These are phyloP conservation scores for Saccharomyces pastorianus DNA, from an alignment of 1,139 yeast species.

Conservation along the genomic window DNA sequence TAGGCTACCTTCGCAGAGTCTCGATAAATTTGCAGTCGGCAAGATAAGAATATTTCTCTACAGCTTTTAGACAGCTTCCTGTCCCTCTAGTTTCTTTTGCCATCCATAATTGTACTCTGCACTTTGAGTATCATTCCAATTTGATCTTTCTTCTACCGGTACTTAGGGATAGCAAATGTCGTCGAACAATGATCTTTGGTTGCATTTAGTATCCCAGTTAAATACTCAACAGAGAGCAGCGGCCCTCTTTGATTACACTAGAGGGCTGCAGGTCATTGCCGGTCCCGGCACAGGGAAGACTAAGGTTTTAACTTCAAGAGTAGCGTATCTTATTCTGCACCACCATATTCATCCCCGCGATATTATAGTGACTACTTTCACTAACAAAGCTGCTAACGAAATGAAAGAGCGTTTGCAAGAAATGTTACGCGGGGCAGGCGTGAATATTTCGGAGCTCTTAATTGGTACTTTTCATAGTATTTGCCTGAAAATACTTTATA, in stretches of 20 bases:
- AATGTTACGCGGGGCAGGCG: constrained; percentile 38
- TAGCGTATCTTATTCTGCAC: constrained; percentile 54
- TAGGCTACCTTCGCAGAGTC: background rate
- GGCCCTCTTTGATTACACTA: constrained; percentile 43
- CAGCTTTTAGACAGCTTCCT: background rate
- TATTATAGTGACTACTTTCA: constrained; percentile 80
- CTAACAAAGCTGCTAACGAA: constrained; percentile 83
- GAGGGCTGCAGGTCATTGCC: constrained; percentile 68
- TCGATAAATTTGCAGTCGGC: background rate
- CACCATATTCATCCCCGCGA: constrained; percentile 48
- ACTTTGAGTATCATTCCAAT: background rate
- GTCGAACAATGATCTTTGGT: background rate
- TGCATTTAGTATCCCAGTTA: constrained; percentile 26
- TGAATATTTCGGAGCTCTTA: constrained; percentile 38
- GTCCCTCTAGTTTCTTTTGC: background rate
- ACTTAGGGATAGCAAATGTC: background rate
- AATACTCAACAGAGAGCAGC: constrained; percentile 56
- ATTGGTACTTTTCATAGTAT: constrained; percentile 87
- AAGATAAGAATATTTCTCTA: background rate
- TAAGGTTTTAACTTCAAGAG: constrained; percentile 68
- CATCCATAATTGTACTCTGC: background rate
- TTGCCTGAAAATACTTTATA: constrained; percentile 52
- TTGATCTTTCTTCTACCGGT: background rate
- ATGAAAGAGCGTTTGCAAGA: constrained; percentile 52
- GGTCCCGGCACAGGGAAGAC: constrained; percentile 94